A percentile compares a stretch with the other conserved stretches of the same genome.
Evolutionary conservation across 352 stramenopile species (phyloP).

Genomic region (Phytopythium mirpurense): DNA sequence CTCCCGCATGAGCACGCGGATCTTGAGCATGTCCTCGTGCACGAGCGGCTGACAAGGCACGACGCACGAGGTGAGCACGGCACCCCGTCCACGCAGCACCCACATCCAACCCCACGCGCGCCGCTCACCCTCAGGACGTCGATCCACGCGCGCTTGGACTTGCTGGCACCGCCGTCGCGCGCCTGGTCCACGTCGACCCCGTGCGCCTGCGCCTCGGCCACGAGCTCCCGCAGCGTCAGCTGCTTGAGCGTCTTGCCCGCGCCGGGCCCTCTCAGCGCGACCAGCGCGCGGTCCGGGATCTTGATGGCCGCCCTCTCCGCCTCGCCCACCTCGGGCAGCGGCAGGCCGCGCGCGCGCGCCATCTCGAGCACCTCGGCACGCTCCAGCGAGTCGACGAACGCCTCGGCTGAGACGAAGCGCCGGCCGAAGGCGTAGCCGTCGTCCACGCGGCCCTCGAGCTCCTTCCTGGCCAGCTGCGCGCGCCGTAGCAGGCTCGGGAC

Average conservation of each 20-base stretch:
- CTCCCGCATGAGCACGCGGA: slow-evolving; percentile 31
- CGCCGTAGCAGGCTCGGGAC: slow-evolving; percentile 13
- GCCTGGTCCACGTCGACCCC: slow-evolving; percentile 31
- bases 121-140: slow-evolving; percentile 30
- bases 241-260: slow-evolving; percentile 43
- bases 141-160: slow-evolving; percentile 57
- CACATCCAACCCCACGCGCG: too few relatives aligned
- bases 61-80: neutral
- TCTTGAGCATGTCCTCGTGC: slow-evolving; percentile 20
- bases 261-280: slow-evolving; percentile 41
- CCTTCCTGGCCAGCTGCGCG: slow-evolving; percentile 35
- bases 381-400: slow-evolving; percentile 45
- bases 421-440: slow-evolving; percentile 65
- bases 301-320: slow-evolving; percentile 40
- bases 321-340: slow-evolving; percentile 21
- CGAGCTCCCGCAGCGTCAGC: slow-evolving; percentile 56
- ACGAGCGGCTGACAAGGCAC: slow-evolving; percentile 16
- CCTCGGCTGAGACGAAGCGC: slow-evolving; percentile 48
- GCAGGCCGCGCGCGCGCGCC: slow-evolving; percentile 19
- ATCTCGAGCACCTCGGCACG: slow-evolving; percentile 33
- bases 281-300: slow-evolving; percentile 39
- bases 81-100: too few relatives aligned
- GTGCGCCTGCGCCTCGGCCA: slow-evolving; percentile 43
- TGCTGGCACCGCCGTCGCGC: slow-evolving; percentile 42
- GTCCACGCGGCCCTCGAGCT: slow-evolving; percentile 29